Evolutionary conservation across 164 flowering plant species (phyloP).

Genomic region (Echeveria elegans): DNA sequence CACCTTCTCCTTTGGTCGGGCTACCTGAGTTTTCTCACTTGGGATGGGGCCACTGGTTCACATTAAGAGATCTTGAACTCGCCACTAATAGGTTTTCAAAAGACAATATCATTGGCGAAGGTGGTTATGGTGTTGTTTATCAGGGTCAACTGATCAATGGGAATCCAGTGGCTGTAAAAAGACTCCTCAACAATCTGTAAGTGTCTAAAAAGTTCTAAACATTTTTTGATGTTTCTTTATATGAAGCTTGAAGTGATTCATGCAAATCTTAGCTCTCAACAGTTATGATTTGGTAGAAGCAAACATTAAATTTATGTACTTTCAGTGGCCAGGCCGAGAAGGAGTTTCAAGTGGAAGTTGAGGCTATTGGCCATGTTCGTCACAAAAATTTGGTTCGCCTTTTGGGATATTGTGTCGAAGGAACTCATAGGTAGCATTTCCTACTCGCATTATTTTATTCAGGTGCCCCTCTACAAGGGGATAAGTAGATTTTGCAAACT

Average conservation of each 20-base stretch:
- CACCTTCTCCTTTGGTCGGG: constrained; percentile 62
- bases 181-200: constrained; percentile 64
- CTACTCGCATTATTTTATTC: too few species aligned
- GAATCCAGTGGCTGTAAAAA: constrained; percentile 62
- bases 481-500: too few species aligned
- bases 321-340: constrained; percentile 75
- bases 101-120: constrained; percentile 65
- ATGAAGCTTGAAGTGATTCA: not conserved
- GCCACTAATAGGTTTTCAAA: constrained; percentile 58
- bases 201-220: constrained; percentile 11
- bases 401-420: constrained; percentile 66
- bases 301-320: not conserved
- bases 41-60: constrained; percentile 87
- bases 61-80: constrained; percentile 62
- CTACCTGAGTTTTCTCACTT: constrained; percentile 68
- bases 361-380: constrained; percentile 75
- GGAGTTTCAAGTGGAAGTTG: constrained; percentile 71
- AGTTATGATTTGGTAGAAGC: not conserved
- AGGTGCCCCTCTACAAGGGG: too few species aligned
- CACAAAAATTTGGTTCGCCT: constrained; percentile 78
- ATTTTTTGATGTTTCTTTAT: not conserved
- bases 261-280: not conserved
- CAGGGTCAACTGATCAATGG: constrained; percentile 52
- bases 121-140: constrained; percentile 73
- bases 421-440: constrained; percentile 49